phyloP scores from a whole-genome alignment of 2,329 filamentous ascomycete genomes.

The Penicillium sp. region DNA sequence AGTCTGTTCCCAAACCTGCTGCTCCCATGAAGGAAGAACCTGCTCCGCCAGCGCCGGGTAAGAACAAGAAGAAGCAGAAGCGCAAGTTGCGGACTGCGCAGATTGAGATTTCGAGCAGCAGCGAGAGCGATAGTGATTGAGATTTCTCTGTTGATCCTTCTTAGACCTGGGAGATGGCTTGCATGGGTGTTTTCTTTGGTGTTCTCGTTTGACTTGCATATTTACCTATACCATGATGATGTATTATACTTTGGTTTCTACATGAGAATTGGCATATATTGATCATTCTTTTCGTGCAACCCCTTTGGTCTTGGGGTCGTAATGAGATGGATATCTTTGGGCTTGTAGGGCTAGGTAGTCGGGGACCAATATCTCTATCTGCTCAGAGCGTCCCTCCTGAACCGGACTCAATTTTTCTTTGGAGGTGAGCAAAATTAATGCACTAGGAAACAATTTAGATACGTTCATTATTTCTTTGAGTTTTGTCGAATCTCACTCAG shows the following conservation, averaged over 20 bases:
- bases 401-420: not conserved
- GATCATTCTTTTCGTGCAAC: not conserved
- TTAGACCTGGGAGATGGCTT: not conserved
- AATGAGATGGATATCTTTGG: not conserved
- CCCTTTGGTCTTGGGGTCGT: not conserved
- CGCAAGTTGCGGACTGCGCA: conserved; percentile 25
- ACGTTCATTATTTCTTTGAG: no score
- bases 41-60: conserved; percentile 7
- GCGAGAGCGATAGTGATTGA: conserved; percentile 29
- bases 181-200: not conserved
- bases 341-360: no score
- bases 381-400: not conserved
- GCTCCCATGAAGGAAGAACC: conserved; percentile 13
- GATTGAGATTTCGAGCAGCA: conserved; percentile 30
- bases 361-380: no score
- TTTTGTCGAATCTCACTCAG: no score
- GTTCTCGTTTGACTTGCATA: conserved; percentile 15
- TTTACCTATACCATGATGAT: conserved; percentile 14
- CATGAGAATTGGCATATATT: conserved; percentile 1
- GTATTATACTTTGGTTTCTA: conserved; percentile 2
- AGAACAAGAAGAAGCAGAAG: conserved; percentile 30
- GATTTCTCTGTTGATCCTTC: not conserved
- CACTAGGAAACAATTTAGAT: no score
- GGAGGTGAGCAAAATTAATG: no score
- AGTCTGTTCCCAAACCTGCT: not conserved